These are phyloP conservation scores for Passiflora organensis DNA, from an alignment of 345 rosid genomes.

Conservation along the genomic window DNA sequence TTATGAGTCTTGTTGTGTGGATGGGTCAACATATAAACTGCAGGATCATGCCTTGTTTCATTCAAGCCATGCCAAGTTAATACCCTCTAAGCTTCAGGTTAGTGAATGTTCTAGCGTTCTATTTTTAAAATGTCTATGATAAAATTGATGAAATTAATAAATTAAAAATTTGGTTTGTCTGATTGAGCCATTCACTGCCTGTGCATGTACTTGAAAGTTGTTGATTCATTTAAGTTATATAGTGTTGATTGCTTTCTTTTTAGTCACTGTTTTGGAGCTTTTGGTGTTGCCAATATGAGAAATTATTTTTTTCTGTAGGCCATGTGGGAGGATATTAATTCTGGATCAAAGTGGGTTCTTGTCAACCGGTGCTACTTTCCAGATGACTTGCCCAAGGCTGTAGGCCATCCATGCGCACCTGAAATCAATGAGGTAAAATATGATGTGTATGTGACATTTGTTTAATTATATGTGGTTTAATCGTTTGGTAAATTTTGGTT, in stretches of 20 bases:
- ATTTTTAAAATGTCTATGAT: neutral
- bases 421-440: constrained; percentile 51
- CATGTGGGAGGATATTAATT: constrained; percentile 62
- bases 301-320: constrained; percentile 30
- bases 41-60: constrained; percentile 53
- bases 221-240: neutral
- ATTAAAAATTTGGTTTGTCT: neutral
- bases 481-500: neutral
- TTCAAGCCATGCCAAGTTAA: constrained; percentile 30
- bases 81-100: constrained; percentile 67
- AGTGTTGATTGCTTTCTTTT: neutral
- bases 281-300: neutral
- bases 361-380: constrained; percentile 59
- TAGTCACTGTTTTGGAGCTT: neutral
- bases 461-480: neutral
- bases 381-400: constrained; percentile 56
- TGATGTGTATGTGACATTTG: neutral
- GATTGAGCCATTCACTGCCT: too few species aligned
- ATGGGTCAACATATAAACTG: constrained; percentile 49
- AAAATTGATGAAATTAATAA: neutral
- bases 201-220: too few species aligned
- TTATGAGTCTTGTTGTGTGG: constrained; percentile 46
- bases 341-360: constrained; percentile 54
- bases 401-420: constrained; percentile 47
- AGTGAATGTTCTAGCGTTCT: constrained; percentile 12